phyloP scores from a whole-genome alignment of 2,329 filamentous ascomycete species.

The Calonectria ilicicola region DNA sequence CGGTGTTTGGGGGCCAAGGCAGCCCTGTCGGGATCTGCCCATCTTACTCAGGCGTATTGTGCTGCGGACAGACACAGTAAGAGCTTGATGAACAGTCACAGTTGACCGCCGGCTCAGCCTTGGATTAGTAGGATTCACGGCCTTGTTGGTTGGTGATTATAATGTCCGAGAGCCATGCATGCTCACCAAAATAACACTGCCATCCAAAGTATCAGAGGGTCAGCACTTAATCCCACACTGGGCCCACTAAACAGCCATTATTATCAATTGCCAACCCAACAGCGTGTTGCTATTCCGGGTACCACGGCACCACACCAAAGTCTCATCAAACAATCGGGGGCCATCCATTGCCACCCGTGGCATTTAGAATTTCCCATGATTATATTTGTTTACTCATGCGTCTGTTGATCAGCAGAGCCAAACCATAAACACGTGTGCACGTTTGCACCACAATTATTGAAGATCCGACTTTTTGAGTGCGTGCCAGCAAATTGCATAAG shows the following conservation, averaged over 20 bases:
- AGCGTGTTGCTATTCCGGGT: constrained; percentile 26
- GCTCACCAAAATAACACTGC: background rate
- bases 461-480: background rate
- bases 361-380: background rate
- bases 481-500: background rate
- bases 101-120: constrained; percentile 13
- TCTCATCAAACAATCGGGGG: background rate
- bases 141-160: constrained; percentile 20
- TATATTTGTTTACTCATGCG: background rate
- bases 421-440: constrained; percentile 13
- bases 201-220: constrained; percentile 32
- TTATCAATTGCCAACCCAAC: constrained; percentile 24
- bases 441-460: background rate
- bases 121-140: constrained; percentile 11
- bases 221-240: constrained; percentile 40
- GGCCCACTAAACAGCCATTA: constrained; percentile 22
- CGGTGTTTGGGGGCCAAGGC: background rate
- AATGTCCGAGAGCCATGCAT: constrained; percentile 11
- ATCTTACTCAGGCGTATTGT: background rate
- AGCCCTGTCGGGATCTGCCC: background rate
- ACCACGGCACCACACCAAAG: constrained; percentile 4
- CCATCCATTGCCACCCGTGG: constrained; percentile 12
- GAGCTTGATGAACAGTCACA: background rate
- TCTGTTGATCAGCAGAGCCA: constrained; percentile 9
- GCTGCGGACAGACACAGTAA: constrained; percentile 18